phyloP scores from a whole-genome alignment of 805 yeast genomes.

The Spencermartinsiella europaea region DNA sequence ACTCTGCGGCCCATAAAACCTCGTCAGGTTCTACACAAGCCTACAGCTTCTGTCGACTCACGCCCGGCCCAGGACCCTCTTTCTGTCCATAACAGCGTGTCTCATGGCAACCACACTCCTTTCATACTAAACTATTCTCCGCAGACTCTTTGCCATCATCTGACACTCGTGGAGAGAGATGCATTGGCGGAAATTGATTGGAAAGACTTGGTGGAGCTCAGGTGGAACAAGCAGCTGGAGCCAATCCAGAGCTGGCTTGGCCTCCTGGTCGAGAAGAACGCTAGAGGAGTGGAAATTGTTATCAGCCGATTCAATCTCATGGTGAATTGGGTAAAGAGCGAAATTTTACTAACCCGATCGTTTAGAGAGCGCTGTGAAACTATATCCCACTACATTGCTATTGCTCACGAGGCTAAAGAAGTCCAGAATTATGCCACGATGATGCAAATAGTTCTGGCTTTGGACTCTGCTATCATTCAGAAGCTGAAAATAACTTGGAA shows the following conservation, averaged over 20 bases:
- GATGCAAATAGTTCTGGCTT: slow-evolving; percentile 81
- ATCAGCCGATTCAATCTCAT: slow-evolving; percentile 81
- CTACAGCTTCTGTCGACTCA: background rate
- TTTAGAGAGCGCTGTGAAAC: slow-evolving; percentile 58
- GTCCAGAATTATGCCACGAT: slow-evolving; percentile 81
- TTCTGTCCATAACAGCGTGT: slow-evolving; percentile 39
- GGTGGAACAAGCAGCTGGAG: slow-evolving; percentile 61
- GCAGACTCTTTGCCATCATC: slow-evolving; percentile 63
- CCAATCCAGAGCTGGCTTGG: slow-evolving; percentile 83
- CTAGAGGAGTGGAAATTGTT: slow-evolving; percentile 74
- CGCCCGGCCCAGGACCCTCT: slow-evolving; percentile 17
- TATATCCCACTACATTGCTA: slow-evolving; percentile 79
- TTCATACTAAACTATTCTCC: slow-evolving; percentile 74
- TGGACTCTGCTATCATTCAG: slow-evolving; percentile 60
- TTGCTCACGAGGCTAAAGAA: slow-evolving; percentile 67
- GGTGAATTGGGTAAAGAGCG: slow-evolving; percentile 90
- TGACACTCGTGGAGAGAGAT: slow-evolving; percentile 84
- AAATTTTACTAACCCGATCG: slow-evolving; percentile 64
- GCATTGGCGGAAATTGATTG: slow-evolving; percentile 82
- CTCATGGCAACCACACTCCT: slow-evolving; percentile 62
- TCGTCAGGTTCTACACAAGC: background rate
- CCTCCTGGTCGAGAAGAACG: slow-evolving; percentile 51
- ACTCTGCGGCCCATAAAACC: background rate
- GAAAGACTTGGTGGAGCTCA: slow-evolving; percentile 76
- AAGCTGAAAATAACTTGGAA: slow-evolving; percentile 69